A percentile compares a stretch with the other conserved stretches of the same genome.
These are phyloP conservation scores for Hypomontagnella monticulosa DNA, from an alignment of 495 filamentous ascomycete species.

Conservation along the genomic window DNA sequence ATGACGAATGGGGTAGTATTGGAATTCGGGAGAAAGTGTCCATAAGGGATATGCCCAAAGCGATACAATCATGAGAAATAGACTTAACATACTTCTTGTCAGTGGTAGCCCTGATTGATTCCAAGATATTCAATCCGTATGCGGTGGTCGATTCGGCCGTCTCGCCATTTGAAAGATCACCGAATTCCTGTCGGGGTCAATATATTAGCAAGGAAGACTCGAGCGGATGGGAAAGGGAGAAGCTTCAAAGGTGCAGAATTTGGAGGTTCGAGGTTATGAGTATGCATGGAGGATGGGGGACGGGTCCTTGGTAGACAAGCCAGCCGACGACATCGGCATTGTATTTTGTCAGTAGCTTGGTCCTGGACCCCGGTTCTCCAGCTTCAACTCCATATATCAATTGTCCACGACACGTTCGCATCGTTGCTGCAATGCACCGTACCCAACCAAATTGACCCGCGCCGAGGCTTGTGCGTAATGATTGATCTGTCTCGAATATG, in stretches of 20 bases:
- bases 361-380: slow-evolving; percentile 6
- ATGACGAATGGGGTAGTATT: background rate
- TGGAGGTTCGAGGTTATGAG: slow-evolving; percentile 26
- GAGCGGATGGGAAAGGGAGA: background rate
- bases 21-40: background rate
- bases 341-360: slow-evolving; percentile 22
- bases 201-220: slow-evolving; percentile 29
- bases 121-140: slow-evolving; percentile 71
- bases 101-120: slow-evolving; percentile 69
- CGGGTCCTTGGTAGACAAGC: slow-evolving; percentile 12
- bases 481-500: slow-evolving; percentile 18
- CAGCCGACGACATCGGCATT: slow-evolving; percentile 24
- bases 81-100: slow-evolving; percentile 72
- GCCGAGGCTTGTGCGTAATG: slow-evolving; percentile 25
- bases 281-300: slow-evolving; percentile 31
- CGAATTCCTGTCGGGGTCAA: slow-evolving; percentile 40
- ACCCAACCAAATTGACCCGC: background rate
- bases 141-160: slow-evolving; percentile 70
- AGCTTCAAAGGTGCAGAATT: slow-evolving; percentile 17
- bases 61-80: slow-evolving; percentile 6
- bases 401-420: slow-evolving; percentile 13
- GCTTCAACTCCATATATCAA: slow-evolving; percentile 20
- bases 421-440: slow-evolving; percentile 19
- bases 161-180: slow-evolving; percentile 59
- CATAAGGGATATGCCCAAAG: background rate